Conservation (phyloP, 345 rosid genomes). For the Dipteronia sinensis region DNA sequence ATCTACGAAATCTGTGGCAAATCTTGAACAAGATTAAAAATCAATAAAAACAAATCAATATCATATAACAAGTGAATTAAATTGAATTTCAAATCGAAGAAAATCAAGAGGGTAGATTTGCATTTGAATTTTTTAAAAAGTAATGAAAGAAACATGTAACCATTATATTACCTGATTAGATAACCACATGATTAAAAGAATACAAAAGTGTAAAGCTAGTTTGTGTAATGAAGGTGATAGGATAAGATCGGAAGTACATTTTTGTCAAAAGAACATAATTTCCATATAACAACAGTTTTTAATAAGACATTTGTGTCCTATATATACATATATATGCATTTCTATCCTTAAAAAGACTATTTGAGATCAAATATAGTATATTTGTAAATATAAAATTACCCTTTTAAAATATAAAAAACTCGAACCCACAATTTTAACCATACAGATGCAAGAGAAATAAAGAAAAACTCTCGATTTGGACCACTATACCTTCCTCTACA, state of each 20-base stretch:
- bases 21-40: constrained; percentile 5
- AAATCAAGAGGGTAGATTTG: constrained; percentile 22
- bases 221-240: neutral
- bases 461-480: no score
- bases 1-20: constrained; percentile 4
- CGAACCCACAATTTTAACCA: no score
- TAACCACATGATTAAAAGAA: neutral
- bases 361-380: no score
- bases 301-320: neutral
- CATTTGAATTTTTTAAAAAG: constrained; percentile 20
- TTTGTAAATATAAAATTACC: no score
- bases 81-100: neutral
- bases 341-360: no score
- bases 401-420: no score
- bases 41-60: neutral
- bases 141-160: neutral
- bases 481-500: neutral
- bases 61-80: neutral
- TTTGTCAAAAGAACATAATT: neutral
- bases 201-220: neutral
- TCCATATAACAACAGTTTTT: neutral
- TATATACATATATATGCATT: neutral
- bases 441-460: no score
- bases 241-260: neutral
- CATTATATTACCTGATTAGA: constrained; percentile 14